Conservation (phyloP, 768 basidiomycete genomes). For the Kwoniella sp. region DNA sequence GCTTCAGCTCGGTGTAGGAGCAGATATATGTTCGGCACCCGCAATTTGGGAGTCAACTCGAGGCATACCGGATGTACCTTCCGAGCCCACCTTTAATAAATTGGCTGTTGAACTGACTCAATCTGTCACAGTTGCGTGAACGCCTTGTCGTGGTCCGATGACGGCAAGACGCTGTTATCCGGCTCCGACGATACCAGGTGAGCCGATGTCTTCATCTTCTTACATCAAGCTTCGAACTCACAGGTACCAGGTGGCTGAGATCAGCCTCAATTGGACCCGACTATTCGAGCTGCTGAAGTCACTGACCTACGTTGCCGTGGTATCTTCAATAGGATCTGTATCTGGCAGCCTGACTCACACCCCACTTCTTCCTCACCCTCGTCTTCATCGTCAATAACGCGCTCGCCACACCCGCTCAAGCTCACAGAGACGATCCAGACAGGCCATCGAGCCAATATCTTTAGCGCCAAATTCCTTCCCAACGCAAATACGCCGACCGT, state of each 20-base stretch:
- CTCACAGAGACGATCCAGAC: conserved; percentile 73
- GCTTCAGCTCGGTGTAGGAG: no score
- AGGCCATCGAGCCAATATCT: conserved; percentile 81
- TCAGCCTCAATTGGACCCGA: not conserved
- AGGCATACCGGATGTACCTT: no score
- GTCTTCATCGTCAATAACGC: conserved; percentile 8
- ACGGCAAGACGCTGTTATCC: conserved; percentile 50
- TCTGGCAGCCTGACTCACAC: conserved; percentile 70
- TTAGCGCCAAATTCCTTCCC: conserved; percentile 79
- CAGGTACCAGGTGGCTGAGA: not conserved
- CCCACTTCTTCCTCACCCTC: conserved; percentile 24
- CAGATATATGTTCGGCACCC: no score
- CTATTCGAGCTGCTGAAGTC: not conserved
- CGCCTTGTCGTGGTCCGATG: conserved; percentile 56
- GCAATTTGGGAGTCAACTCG: no score
- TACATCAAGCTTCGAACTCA: no score
- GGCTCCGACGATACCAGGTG: conserved; percentile 54
- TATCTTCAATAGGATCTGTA: conserved; percentile 63
- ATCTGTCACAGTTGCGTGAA: conserved; percentile 53
- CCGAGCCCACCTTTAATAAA: no score
- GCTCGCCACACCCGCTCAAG: conserved; percentile 61
- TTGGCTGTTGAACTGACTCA: conserved; percentile 2
- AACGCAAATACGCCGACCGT: conserved; percentile 68
- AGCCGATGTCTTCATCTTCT: no score
- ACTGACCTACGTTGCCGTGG: conserved; percentile 2